A percentile compares a stretch with the other conserved stretches of the same genome.
Conservation (phyloP, 768 basidiomycete genomes). For the Plicaturopsis crispa region DNA sequence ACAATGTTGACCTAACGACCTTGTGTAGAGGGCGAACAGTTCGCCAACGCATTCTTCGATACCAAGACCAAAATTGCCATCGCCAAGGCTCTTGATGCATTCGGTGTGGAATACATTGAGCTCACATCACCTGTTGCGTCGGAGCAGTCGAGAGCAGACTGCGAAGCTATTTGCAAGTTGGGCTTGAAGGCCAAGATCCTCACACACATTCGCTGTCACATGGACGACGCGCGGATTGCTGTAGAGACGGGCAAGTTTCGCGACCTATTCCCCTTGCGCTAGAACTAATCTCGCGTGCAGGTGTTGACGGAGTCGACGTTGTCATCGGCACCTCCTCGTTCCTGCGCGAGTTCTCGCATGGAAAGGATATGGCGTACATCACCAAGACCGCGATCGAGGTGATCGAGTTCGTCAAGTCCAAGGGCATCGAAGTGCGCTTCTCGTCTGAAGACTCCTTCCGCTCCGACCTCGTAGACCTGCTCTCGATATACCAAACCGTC, state of each 20-base stretch:
- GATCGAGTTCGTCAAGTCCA: constrained; percentile 98
- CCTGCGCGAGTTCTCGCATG: constrained; percentile 98
- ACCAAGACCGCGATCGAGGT: constrained; percentile 99
- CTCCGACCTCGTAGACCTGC: constrained; percentile 95
- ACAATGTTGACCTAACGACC: constrained; percentile 8
- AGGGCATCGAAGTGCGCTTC: constrained; percentile 99
- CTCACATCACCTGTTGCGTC: constrained; percentile 97
- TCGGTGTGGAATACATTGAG: constrained; percentile 99
- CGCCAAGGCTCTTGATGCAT: constrained; percentile 95
- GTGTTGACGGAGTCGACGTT: constrained; percentile 98
- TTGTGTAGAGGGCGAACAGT: constrained; percentile 88
- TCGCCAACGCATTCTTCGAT: constrained; percentile 99
- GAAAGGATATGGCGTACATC: constrained; percentile 99
- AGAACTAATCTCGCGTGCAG: constrained; percentile 28
- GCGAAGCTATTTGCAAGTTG: constrained; percentile 98
- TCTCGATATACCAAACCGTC: constrained; percentile 98
- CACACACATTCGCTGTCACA: constrained; percentile 98
- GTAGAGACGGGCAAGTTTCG: constrained; percentile 81
- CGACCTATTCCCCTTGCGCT: neutral
- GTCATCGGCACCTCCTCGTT: constrained; percentile 99
- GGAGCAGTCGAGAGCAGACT: constrained; percentile 88
- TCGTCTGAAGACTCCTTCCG: constrained; percentile 99
- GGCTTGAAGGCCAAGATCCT: constrained; percentile 94
- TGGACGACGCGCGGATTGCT: constrained; percentile 98
- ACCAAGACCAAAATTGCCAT: constrained; percentile 99